Conservation (phyloP, 495 filamentous ascomycete genomes). For the Apiosordaria backusii region DNA sequence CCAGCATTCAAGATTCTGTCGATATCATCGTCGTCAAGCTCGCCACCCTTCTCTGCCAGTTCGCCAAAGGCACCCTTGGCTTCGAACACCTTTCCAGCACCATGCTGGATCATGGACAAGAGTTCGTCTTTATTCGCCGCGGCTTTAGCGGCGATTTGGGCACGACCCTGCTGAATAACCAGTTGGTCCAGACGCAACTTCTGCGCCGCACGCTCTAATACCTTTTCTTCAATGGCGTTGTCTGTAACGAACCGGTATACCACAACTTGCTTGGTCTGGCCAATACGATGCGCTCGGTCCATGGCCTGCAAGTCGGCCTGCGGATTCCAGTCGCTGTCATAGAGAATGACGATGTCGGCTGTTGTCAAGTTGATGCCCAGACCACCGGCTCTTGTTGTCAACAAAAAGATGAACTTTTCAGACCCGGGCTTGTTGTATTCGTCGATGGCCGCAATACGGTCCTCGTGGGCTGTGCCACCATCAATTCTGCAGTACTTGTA, state of each 20-base stretch:
- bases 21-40: conserved; percentile 81
- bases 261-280: conserved; percentile 95
- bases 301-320: conserved; percentile 98
- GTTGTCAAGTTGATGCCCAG: conserved; percentile 97
- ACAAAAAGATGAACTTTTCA: conserved; percentile 94
- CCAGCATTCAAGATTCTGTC: conserved; percentile 82
- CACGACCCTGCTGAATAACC: conserved; percentile 98
- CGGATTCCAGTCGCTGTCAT: conserved; percentile 98
- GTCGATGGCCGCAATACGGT: conserved; percentile 95
- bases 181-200: conserved; percentile 96
- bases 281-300: conserved; percentile 97
- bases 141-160: conserved; percentile 84
- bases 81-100: conserved; percentile 89
- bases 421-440: conserved; percentile 95
- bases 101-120: conserved; percentile 97
- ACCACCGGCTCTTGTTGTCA: conserved; percentile 96
- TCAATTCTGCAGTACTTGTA: conserved; percentile 98
- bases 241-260: conserved; percentile 97
- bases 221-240: conserved; percentile 97
- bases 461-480: conserved; percentile 94
- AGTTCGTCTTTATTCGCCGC: conserved; percentile 92
- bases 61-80: conserved; percentile 56
- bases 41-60: conserved; percentile 54
- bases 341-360: conserved; percentile 96
- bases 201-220: conserved; percentile 93